phyloP scores from a whole-genome alignment of 2,329 filamentous ascomycete genomes.

The Seiridium unicorne region DNA sequence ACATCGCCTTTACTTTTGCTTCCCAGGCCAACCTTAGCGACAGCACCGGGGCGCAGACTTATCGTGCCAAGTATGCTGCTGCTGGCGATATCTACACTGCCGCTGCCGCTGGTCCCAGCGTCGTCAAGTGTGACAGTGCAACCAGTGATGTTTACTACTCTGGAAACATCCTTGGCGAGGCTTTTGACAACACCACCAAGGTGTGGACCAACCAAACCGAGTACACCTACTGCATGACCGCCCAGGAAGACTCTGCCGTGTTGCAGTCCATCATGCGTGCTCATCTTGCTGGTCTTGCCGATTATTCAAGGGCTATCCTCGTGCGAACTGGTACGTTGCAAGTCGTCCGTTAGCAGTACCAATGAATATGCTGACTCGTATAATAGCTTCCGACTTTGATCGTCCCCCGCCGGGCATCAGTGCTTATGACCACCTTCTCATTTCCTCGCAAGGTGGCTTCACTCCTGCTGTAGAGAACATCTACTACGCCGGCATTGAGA shows the following conservation, averaged over 20 bases:
- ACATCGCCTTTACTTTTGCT: constrained; percentile 49
- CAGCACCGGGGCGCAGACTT: constrained; percentile 43
- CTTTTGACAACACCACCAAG: constrained; percentile 54
- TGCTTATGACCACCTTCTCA: constrained; percentile 58
- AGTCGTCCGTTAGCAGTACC: background rate
- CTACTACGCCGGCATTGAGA: constrained; percentile 62
- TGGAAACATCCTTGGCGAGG: constrained; percentile 56
- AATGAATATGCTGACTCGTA: background rate
- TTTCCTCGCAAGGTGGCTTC: constrained; percentile 62
- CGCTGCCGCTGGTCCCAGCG: constrained; percentile 46
- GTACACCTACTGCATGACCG: constrained; percentile 65
- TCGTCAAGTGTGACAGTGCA: constrained; percentile 65
- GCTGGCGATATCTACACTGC: constrained; percentile 37
- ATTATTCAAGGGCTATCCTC: constrained; percentile 66
- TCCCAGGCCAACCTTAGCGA: constrained; percentile 51
- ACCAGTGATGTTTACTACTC: constrained; percentile 74
- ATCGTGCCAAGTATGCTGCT: constrained; percentile 51
- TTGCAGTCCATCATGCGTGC: constrained; percentile 64
- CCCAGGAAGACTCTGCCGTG: constrained; percentile 71
- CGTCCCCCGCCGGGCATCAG: constrained; percentile 59
- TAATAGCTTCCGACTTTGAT: constrained; percentile 65
- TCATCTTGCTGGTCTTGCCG: constrained; percentile 54
- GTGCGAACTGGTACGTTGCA: constrained; percentile 54
- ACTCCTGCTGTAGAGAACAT: constrained; percentile 63
- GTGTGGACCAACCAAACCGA: constrained; percentile 66